Conservation (phyloP, 2,329 filamentous ascomycete species). For the Thielaviopsis populi region DNA sequence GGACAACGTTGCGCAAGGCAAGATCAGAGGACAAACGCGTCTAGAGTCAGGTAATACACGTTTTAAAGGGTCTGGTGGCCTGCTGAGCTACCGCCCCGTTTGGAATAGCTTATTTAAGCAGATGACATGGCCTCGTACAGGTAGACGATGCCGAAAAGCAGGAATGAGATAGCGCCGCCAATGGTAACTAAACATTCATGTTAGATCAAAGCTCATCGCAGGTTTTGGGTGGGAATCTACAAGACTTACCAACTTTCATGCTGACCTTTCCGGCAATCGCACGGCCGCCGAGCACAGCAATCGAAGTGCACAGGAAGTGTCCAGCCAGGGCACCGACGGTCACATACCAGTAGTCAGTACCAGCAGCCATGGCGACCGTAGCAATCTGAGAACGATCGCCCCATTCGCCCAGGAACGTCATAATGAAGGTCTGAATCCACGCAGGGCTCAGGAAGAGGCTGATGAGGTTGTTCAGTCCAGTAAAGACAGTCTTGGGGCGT, state of each 20-base stretch:
- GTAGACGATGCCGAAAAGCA: slow-evolving; percentile 86
- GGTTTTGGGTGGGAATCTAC: slow-evolving; percentile 20
- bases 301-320: slow-evolving; percentile 77
- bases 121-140: slow-evolving; percentile 58
- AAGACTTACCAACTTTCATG: slow-evolving; percentile 76
- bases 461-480: slow-evolving; percentile 70
- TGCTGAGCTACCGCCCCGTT: neutral
- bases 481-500: slow-evolving; percentile 28
- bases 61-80: neutral
- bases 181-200: slow-evolving; percentile 55
- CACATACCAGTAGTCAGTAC: slow-evolving; percentile 98
- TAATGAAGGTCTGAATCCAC: slow-evolving; percentile 97
- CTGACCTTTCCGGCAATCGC: slow-evolving; percentile 90
- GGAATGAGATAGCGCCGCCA: slow-evolving; percentile 78
- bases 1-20: neutral
- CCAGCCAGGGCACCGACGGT: slow-evolving; percentile 75
- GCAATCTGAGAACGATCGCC: slow-evolving; percentile 95
- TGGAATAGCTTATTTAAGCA: slow-evolving; percentile 24
- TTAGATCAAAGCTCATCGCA: slow-evolving; percentile 4
- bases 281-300: slow-evolving; percentile 80
- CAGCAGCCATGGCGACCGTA: slow-evolving; percentile 96
- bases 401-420: slow-evolving; percentile 98
- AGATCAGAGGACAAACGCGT: neutral
- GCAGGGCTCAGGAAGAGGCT: slow-evolving; percentile 82
- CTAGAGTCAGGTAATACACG: neutral